Percentiles rank a stretch among this genome's conserved stretches.
Conservation (phyloP, 2,329 filamentous ascomycete genomes). For the Aureobasidium sp. region DNA sequence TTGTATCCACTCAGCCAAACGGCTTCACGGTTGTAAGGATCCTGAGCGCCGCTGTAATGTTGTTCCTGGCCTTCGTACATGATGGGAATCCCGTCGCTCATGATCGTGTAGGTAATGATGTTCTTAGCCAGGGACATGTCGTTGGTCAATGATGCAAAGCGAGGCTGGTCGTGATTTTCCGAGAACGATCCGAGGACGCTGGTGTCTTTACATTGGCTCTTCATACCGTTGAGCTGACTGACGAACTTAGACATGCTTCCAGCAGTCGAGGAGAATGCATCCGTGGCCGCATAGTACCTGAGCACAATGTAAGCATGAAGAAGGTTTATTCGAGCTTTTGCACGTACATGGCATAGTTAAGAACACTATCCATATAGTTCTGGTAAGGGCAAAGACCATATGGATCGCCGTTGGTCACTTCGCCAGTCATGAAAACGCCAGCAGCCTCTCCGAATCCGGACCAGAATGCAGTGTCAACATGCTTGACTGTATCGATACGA, state of each 20-base stretch:
- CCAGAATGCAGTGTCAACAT: slow-evolving; percentile 37
- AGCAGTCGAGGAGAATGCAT: slow-evolving; percentile 28
- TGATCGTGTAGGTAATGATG: slow-evolving; percentile 51
- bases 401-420: slow-evolving; percentile 33
- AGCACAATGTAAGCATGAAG: slow-evolving; percentile 17
- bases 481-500: slow-evolving; percentile 42
- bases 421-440: slow-evolving; percentile 38
- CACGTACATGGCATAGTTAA: slow-evolving; percentile 37
- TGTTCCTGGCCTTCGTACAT: slow-evolving; percentile 61
- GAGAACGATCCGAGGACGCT: slow-evolving; percentile 31
- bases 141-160: slow-evolving; percentile 38
- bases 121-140: slow-evolving; percentile 53
- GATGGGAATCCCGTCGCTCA: slow-evolving; percentile 53
- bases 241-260: slow-evolving; percentile 32
- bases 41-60: slow-evolving; percentile 35
- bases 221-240: slow-evolving; percentile 23
- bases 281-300: slow-evolving; percentile 29
- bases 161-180: slow-evolving; percentile 31
- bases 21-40: slow-evolving; percentile 34
- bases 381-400: slow-evolving; percentile 35
- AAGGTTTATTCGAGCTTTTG: not conserved
- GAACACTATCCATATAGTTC: slow-evolving; percentile 34
- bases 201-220: slow-evolving; percentile 28
- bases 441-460: slow-evolving; percentile 26
- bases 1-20: slow-evolving; percentile 35